Evolutionary conservation across 257 asterid species (phyloP), one percentile per base, ranked within the genome.

Genomic region (Dorcoceras hygrometricum): DNA sequence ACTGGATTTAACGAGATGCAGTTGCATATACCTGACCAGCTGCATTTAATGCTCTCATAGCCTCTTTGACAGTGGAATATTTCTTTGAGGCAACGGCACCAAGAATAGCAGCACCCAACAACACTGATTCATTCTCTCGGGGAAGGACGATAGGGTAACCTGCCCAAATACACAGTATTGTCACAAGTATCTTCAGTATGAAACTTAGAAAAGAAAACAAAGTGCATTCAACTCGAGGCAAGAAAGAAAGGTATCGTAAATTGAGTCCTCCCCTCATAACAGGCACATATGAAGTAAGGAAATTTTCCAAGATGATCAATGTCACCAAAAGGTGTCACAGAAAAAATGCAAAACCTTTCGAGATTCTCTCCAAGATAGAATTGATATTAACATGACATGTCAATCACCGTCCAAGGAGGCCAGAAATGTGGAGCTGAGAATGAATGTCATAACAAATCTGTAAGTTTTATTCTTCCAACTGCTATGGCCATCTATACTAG

Each of bases 61-160:
- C 99, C 23, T 90, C 90, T 60, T 79, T 81, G 23, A 90, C 67
- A 0, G 89, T 82, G 70, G 74, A 63, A 75, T 88, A 86, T 51
- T 80, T 85, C 86, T 90, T 87, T 22, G 99, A 85, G 69, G 99
- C 99, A 75, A 94, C 97, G 68, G 96, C 90, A 73, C 99, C 99
- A 73, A 90, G 90, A 76, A 90, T 94, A 64, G 99, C 91, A 81
- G 99, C 96, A 70, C 99, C 99, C 73, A 94, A 62, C 36, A 94
- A 90, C 75, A 94, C 99, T 0, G 99, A 76, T 70, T 94, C 97
- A 59, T 86, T 94, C 79, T 94, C 99, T 56, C 89, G 81, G 7
- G 99, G 99, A 71, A 94, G 97, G 80, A 84, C 68, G 71, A 88
- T 86, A 22, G 96, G 95, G 63, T 76, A 79, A 66, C 99, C 98